Conservation (phyloP, 441 rosid species). For the Croton setiger region DNA sequence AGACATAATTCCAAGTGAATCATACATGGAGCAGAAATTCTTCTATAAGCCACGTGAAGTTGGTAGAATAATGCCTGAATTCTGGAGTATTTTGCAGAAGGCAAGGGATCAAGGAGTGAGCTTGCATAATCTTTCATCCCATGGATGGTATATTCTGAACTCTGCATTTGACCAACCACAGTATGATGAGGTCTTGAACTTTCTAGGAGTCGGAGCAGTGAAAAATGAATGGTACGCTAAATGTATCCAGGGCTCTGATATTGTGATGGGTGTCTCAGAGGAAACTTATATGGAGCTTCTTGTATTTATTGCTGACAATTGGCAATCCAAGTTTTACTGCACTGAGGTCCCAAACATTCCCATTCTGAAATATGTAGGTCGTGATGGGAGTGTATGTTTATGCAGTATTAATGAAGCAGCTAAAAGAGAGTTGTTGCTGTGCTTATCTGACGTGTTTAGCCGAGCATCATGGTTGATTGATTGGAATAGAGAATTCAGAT, state of each 20-base stretch:
- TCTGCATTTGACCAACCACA: conserved; percentile 42
- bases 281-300: no score
- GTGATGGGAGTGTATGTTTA: conserved; percentile 32
- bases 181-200: conserved; percentile 38
- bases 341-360: conserved; percentile 39
- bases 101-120: conserved; percentile 46
- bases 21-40: conserved; percentile 45
- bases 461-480: conserved; percentile 42
- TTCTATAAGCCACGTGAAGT: conserved; percentile 57
- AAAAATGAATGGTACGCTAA: conserved; percentile 53
- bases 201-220: conserved; percentile 48
- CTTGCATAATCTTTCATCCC: conserved; percentile 53
- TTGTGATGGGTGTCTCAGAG: conserved; percentile 46
- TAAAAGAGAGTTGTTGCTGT: conserved; percentile 12
- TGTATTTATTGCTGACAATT: no score
- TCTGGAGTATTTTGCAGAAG: conserved; percentile 54
- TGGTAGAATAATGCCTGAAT: conserved; percentile 49
- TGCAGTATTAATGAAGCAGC: conserved; percentile 29
- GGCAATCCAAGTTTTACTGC: no score
- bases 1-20: conserved; percentile 54
- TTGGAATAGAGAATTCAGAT: conserved; percentile 50
- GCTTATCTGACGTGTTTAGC: conserved; percentile 14
- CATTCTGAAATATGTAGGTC: conserved; percentile 44
- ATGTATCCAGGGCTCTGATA: conserved; percentile 48
- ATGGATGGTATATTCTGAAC: conserved; percentile 40